phyloP scores from a whole-genome alignment of 148 eudicot species.

The Camellia lanceoleosa region DNA sequence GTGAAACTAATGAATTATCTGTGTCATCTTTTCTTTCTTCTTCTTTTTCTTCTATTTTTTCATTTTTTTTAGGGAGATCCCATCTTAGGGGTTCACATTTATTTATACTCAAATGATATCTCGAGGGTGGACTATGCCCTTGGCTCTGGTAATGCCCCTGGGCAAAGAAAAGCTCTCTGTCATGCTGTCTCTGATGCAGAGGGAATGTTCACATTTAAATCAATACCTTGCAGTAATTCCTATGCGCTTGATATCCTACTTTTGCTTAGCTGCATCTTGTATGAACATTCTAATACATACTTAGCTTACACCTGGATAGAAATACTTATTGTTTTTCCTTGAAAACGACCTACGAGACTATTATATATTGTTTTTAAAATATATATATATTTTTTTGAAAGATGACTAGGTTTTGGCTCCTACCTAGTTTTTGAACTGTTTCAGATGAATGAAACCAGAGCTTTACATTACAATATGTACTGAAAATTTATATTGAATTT shows the following conservation, averaged over 20 bases:
- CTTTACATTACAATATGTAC: not conserved
- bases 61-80: constrained; percentile 70
- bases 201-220: constrained; percentile 72
- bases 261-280: not conserved
- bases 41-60: too few species aligned
- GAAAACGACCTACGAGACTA: not conserved
- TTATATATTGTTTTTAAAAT: not conserved
- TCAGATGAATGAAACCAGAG: not conserved
- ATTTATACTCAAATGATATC: constrained; percentile 82
- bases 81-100: constrained; percentile 90
- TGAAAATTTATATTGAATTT: not conserved
- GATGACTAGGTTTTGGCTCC: not conserved
- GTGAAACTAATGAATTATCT: constrained; percentile 5
- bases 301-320: not conserved
- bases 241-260: not conserved
- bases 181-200: constrained; percentile 86
- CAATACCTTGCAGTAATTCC: constrained; percentile 85
- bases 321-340: not conserved
- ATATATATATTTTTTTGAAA: not conserved
- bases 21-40: not conserved
- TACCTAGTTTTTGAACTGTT: not conserved
- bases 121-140: constrained; percentile 68
- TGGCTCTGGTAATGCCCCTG: constrained; percentile 68
- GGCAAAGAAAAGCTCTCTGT: constrained; percentile 72
- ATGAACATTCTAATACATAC: constrained; percentile 3